These are phyloP conservation scores for Colletotrichum sp. DNA, from an alignment of 2,329 filamentous ascomycete species.

Conservation along the genomic window DNA sequence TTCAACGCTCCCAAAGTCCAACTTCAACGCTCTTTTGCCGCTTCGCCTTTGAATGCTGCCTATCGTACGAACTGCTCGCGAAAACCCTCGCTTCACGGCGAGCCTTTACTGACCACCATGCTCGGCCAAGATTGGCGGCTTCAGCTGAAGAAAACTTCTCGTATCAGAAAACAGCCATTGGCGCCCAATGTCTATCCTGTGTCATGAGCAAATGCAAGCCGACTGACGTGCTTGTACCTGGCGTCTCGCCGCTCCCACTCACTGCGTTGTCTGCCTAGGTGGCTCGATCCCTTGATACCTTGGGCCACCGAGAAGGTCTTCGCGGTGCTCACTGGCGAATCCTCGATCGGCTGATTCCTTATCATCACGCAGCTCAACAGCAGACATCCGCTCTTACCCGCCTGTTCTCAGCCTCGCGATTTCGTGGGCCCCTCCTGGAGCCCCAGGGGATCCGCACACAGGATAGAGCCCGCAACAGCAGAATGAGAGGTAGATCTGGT, in stretches of 20 bases:
- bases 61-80: not conserved
- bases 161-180: conserved; percentile 6
- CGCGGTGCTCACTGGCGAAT: conserved; percentile 1
- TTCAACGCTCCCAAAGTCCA: conserved; percentile 6
- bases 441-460: not conserved
- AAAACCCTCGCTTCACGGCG: not conserved
- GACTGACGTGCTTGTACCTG: conserved; percentile 10
- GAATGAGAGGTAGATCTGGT: conserved; percentile 10
- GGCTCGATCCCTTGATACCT: conserved; percentile 18
- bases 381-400: not conserved
- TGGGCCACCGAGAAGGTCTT: not conserved
- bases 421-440: not conserved
- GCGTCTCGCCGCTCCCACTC: conserved; percentile 1
- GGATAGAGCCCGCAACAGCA: not conserved
- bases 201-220: conserved; percentile 14
- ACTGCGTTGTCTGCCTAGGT: not conserved
- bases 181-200: conserved; percentile 18
- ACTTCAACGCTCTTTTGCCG: not conserved
- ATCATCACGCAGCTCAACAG: conserved; percentile 2
- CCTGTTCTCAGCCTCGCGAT: not conserved
- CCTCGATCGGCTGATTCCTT: not conserved
- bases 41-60: not conserved
- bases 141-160: conserved; percentile 14
- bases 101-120: not conserved
- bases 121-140: not conserved